Percentiles rank a stretch among this genome's conserved stretches.
These are phyloP conservation scores for Penicillium sp. DNA, from an alignment of 2,329 filamentous ascomycete species.

Conservation along the genomic window DNA sequence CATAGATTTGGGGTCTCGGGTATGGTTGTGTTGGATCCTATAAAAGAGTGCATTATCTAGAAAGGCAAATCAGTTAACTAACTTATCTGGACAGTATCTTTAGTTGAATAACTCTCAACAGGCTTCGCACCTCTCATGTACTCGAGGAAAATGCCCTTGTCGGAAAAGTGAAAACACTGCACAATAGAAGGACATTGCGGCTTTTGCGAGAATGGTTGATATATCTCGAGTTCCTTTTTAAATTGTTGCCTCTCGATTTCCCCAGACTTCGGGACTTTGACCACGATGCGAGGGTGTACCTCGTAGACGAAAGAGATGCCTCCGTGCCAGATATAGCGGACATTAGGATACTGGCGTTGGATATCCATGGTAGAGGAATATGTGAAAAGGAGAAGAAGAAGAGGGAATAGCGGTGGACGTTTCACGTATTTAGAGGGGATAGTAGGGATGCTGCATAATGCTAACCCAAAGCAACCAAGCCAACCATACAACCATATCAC, in stretches of 20 bases:
- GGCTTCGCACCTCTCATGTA: constrained; percentile 27
- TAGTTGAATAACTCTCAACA: neutral
- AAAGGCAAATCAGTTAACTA: constrained; percentile 4
- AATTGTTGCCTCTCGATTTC: constrained; percentile 28
- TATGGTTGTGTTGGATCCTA: constrained; percentile 27
- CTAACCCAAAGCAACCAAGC: too few relatives aligned
- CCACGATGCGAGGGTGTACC: constrained; percentile 27
- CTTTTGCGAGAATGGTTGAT: constrained; percentile 20
- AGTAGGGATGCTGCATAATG: too few relatives aligned
- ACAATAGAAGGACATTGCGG: constrained; percentile 25
- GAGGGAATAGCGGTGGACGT: too few relatives aligned
- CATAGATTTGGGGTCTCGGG: constrained; percentile 18
- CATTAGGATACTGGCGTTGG: constrained; percentile 18
- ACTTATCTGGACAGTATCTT: neutral
- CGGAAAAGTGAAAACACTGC: constrained; percentile 22
- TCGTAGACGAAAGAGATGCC: constrained; percentile 29
- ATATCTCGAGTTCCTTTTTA: constrained; percentile 25
- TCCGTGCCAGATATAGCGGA: constrained; percentile 26
- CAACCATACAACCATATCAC: neutral
- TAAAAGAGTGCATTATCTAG: constrained; percentile 23
- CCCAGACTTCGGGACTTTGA: constrained; percentile 26
- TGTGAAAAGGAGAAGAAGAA: too few relatives aligned
- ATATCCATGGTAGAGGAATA: too few relatives aligned
- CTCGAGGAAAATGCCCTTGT: constrained; percentile 29
- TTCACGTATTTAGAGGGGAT: too few relatives aligned